Evolutionary conservation across 345 rosid genomes (phyloP).

Genomic region (Sisymbrium irio): DNA sequence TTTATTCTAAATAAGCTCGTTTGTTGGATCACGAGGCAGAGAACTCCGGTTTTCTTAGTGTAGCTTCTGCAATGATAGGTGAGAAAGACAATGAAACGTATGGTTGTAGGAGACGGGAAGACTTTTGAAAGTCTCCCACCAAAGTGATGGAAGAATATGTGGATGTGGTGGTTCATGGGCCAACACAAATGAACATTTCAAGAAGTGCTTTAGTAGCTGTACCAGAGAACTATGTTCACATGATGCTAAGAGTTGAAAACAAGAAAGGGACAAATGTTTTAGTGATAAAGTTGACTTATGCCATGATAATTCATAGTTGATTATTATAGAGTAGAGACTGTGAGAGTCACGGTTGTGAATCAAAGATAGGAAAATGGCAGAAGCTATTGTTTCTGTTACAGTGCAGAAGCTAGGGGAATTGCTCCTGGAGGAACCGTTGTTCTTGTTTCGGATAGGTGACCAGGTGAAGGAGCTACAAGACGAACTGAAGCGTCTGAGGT

Average conservation of each 20-base stretch:
- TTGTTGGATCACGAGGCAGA: neutral
- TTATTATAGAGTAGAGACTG: neutral
- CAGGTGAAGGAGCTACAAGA: conserved; percentile 32
- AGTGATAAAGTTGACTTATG: conserved; percentile 4
- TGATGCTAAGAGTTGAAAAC: conserved; percentile 16
- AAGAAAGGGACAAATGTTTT: conserved; percentile 4
- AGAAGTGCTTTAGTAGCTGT: conserved; percentile 2
- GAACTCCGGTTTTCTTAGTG: neutral
- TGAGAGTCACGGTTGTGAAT: neutral
- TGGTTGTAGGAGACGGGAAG: conserved; percentile 24
- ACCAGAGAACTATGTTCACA: conserved; percentile 7
- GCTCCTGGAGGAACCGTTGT: conserved; percentile 21
- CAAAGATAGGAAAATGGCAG: conserved; percentile 28
- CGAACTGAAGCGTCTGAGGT: conserved; percentile 36
- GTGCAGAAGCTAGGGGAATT: conserved; percentile 32
- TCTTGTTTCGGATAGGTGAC: conserved; percentile 19
- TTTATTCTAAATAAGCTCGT: neutral
- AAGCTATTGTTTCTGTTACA: conserved; percentile 31
- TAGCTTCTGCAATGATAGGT: conserved; percentile 2
- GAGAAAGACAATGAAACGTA: conserved; percentile 8
- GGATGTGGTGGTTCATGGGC: conserved; percentile 22
- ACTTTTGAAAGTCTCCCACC: conserved; percentile 28
- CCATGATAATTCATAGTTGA: neutral
- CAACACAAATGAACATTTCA: conserved; percentile 4
- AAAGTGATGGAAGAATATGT: conserved; percentile 20